Evolutionary conservation across 2,329 filamentous ascomycete species (phyloP), one percentile per base, ranked within the genome.

Genomic region (Seiridium cupressi): DNA sequence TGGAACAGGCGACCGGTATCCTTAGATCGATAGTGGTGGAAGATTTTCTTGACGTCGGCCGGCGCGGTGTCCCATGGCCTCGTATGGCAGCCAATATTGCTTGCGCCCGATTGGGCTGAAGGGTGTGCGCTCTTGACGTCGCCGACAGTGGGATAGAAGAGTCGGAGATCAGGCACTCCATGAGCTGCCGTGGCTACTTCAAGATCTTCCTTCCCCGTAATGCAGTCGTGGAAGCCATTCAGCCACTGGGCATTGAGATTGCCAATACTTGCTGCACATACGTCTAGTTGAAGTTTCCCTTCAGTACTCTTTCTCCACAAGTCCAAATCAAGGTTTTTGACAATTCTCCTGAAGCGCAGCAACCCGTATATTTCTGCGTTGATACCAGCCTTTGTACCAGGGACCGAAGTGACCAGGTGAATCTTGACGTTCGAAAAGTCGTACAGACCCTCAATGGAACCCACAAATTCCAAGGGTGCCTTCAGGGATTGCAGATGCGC

Each of bases 1-100:
- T 68, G 67, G 38, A 69, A 68, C 1, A 69, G 62, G 1, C 63
- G 60, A n/a, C 66, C 66, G 5, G 57, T 18, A n/a, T 70, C 68
- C 51, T 66, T 68, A 3, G 67, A 69, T 40, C 62, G 36, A 46
- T 70, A 70, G 46, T 64, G 62, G 42, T 67, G 63, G 46, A 70
- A 69, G 3, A 69, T 34, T 9, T 59, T 40, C 59, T 64, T 65
- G 35, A 70, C 49, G n/a, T 56, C 62, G 3, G 10, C 46, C 4
- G 64, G 62, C 3, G 65, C 65, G 18, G 36, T 51, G 3, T 59
- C 34, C 68, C 66, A 69, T 1, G 66, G 65, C 1, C 65, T 63
- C 3, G 58, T 63, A 44, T 69, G 66, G 46, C 68, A 69, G 4
- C 65, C 64, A 13, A 68, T 69, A 31, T 65, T 68, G n/a, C 47